These are phyloP conservation scores for Solanum okadae DNA, from an alignment of 257 asterid species.

Conservation along the genomic window DNA sequence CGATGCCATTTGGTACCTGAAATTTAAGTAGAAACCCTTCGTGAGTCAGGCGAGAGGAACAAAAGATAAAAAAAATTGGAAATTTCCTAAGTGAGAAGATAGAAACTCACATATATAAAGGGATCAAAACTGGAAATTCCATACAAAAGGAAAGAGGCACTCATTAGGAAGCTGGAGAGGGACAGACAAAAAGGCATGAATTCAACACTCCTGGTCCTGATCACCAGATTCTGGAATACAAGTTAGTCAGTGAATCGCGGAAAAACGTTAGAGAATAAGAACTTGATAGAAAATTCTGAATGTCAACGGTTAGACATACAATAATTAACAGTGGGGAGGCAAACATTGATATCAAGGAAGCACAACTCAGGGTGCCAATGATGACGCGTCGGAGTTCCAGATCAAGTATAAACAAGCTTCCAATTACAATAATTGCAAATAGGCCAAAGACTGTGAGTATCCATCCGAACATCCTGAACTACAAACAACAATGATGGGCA, in stretches of 20 bases:
- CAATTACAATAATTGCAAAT: constrained; percentile 31
- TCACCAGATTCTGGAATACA: constrained; percentile 60
- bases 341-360: constrained; percentile 76
- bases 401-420: constrained; percentile 47
- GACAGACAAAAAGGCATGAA: constrained; percentile 89
- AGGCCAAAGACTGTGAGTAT: constrained; percentile 33
- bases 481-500: constrained; percentile 3
- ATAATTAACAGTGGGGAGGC: constrained; percentile 79
- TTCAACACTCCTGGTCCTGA: constrained; percentile 70
- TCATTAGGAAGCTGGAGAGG: constrained; percentile 76
- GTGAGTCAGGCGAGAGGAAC: not conserved
- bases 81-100: not conserved
- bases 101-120: constrained; percentile 56
- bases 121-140: constrained; percentile 56
- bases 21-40: not conserved
- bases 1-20: constrained; percentile 78
- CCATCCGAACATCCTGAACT: constrained; percentile 23
- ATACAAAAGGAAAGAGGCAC: constrained; percentile 62
- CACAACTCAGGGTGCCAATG: constrained; percentile 57
- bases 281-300: not conserved
- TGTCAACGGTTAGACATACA: constrained; percentile 27
- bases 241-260: not conserved
- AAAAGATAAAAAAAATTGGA: not conserved
- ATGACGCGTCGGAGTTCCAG: constrained; percentile 53
- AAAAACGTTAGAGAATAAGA: not conserved